Base-by-base conservation (phyloP, 371 early-diverging fungal genomes). In the Mortierella sp. region DNA sequence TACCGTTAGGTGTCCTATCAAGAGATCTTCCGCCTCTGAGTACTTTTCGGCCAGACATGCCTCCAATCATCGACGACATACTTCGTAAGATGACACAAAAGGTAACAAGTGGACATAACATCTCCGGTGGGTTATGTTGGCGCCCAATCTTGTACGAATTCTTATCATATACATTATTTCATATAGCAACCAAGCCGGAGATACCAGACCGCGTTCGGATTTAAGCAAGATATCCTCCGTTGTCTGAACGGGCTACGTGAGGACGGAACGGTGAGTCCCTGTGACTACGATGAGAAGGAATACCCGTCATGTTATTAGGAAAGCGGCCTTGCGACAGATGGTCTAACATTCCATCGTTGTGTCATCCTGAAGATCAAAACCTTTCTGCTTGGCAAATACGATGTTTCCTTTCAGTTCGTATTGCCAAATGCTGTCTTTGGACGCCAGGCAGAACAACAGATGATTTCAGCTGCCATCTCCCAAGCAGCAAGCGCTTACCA, bases 61-160 rank as follows among this genome's bases (percentile, higher is more conserved):
- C 88, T 17, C 61, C 68, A 1, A 63, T 80, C 12, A 74, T 86
- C 21, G 85, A 84, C 4, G 55, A 60, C 40, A 85, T 87, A 31
- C 80, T 87, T 60, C 81, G 82, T 22, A 87, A 87, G 59, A 67
- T 87, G 63, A 86, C 88, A 4, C 81, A 80, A 51, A 87, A 87
- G 82, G 88, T 87, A 77, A 34, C 5, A 29, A 16, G 9, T 19
- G 17, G 24, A 16, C 13, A 13, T 25, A 19, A 8, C 1, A 16
- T 45, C 44, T 4, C 3, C 16, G 16, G 14, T 43, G 9, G 5
- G 3, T 14, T 43, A 16, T 5, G 5, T 6, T 7, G 7, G 4
- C 24, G 3, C 21, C 12, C 22, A 25, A 14, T 47, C 27, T 19
- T n/a, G 22, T 4, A 47, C n/a, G 12, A 7, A 24, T 24, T 51